Percentiles rank a stretch among this genome's conserved stretches.
These are phyloP conservation scores for Ophiobolus disseminans DNA, from an alignment of 2,329 filamentous ascomycete genomes.

Conservation along the genomic window DNA sequence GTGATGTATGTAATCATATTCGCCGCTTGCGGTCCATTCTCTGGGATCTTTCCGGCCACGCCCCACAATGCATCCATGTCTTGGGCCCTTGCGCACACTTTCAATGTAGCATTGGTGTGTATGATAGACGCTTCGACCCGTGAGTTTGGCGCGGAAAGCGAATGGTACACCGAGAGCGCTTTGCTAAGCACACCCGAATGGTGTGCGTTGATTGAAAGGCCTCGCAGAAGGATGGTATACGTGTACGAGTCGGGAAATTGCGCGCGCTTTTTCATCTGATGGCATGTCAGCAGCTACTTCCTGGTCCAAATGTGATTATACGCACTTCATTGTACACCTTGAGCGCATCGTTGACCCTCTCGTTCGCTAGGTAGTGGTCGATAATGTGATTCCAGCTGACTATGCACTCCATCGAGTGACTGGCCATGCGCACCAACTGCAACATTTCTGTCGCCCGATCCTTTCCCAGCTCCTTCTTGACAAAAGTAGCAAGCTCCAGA, in stretches of 20 bases:
- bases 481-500: slow-evolving; percentile 72
- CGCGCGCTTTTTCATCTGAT: slow-evolving; percentile 87
- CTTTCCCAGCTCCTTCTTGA: slow-evolving; percentile 66
- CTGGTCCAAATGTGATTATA: background rate
- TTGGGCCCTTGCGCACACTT: slow-evolving; percentile 75
- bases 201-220: slow-evolving; percentile 69
- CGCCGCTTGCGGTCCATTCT: slow-evolving; percentile 67
- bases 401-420: slow-evolving; percentile 66
- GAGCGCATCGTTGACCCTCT: slow-evolving; percentile 69
- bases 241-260: slow-evolving; percentile 82
- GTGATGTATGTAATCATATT: slow-evolving; percentile 80
- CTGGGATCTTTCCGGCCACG: slow-evolving; percentile 74
- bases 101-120: slow-evolving; percentile 88
- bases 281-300: slow-evolving; percentile 16
- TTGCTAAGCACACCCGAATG: slow-evolving; percentile 67
- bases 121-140: slow-evolving; percentile 75
- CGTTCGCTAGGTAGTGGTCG: slow-evolving; percentile 69
- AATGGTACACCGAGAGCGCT: slow-evolving; percentile 78
- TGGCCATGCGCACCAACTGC: slow-evolving; percentile 72
- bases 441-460: slow-evolving; percentile 71
- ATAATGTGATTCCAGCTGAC: slow-evolving; percentile 92
- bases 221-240: slow-evolving; percentile 82
- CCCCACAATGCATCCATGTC: slow-evolving; percentile 84
- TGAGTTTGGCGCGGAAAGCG: slow-evolving; percentile 69
- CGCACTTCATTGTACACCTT: slow-evolving; percentile 87